Percentiles rank a stretch among this genome's conserved stretches.
Conservation (phyloP, 2,329 filamentous ascomycete species). For the Diaporthe ampelina region DNA sequence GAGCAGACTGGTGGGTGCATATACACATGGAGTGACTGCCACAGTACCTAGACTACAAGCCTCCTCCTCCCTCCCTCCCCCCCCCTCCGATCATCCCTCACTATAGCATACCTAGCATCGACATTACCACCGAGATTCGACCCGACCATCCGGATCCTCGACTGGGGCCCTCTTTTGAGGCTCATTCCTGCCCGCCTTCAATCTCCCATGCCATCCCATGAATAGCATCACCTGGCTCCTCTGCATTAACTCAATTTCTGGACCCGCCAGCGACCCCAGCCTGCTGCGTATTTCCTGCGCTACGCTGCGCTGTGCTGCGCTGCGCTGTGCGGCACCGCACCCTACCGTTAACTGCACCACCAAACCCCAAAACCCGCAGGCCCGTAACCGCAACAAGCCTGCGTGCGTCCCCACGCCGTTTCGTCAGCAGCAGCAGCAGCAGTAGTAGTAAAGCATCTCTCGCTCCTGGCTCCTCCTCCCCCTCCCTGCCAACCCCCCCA, state of each 20-base stretch:
- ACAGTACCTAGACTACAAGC: background rate
- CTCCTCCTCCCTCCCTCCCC: conserved; percentile 2
- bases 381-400: conserved; percentile 6
- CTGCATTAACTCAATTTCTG: conserved; percentile 35
- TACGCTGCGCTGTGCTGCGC: conserved; percentile 22
- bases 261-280: conserved; percentile 25
- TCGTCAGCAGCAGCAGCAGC: conserved; percentile 27
- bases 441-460: background rate
- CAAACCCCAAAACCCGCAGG: conserved; percentile 5
- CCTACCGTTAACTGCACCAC: background rate
- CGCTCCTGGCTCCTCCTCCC: conserved; percentile 6
- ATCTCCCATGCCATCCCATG: conserved; percentile 26
- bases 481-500: background rate
- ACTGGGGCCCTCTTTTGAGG: conserved; percentile 18
- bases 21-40: too few relatives aligned
- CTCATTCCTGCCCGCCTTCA: conserved; percentile 28
- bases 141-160: conserved; percentile 29
- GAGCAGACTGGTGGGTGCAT: background rate
- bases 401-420: conserved; percentile 29
- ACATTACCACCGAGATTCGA: conserved; percentile 27
- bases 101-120: conserved; percentile 22
- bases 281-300: conserved; percentile 20
- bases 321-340: background rate
- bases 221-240: conserved; percentile 22
- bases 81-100: conserved; percentile 31